Evolutionary conservation across 805 yeast species (phyloP).

Genomic region (Candida dajiaensis): DNA sequence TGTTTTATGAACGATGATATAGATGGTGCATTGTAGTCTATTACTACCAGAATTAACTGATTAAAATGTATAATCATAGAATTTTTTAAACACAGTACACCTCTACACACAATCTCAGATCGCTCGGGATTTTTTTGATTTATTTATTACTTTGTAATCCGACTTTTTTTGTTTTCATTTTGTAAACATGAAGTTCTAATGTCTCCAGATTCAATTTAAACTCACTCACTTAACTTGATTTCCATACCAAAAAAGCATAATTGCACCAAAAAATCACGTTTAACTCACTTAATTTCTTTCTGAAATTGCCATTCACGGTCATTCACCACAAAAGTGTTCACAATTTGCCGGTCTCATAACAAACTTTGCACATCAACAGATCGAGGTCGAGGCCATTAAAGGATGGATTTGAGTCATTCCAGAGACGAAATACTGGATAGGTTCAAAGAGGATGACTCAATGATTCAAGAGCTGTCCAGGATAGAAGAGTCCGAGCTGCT

Average conservation of each 20-base stretch:
- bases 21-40: not conserved
- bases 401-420: constrained; percentile 14
- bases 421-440: constrained; percentile 18
- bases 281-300: not conserved
- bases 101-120: no score
- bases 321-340: not conserved
- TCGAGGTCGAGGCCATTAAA: not conserved
- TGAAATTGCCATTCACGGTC: not conserved
- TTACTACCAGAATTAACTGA: no score
- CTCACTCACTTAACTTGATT: not conserved
- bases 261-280: not conserved
- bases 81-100: no score
- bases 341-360: not conserved
- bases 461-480: constrained; percentile 17
- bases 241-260: not conserved
- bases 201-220: not conserved
- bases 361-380: not conserved
- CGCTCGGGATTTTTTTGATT: no score
- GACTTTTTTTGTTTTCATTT: not conserved
- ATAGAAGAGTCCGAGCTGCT: constrained; percentile 23
- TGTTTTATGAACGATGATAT: not conserved
- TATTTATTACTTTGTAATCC: not conserved
- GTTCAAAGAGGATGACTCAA: constrained; percentile 21
- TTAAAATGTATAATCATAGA: no score
- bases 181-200: not conserved